Evolutionary conservation across 352 stramenopile species (phyloP).

Genomic region (Lagenidium sp.): DNA sequence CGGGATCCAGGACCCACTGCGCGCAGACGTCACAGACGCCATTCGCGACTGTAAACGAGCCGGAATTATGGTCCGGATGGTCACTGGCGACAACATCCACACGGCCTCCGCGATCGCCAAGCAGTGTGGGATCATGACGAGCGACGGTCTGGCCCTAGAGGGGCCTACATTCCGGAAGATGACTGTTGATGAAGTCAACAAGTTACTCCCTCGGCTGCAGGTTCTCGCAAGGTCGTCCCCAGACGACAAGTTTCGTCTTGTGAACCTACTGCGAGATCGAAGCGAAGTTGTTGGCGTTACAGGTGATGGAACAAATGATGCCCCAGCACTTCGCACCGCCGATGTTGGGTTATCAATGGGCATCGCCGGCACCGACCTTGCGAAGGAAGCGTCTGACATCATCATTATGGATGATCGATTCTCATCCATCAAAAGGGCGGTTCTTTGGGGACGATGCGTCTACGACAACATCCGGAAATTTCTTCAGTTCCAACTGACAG

Average conservation of each 20-base stretch:
- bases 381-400: constrained; percentile 78
- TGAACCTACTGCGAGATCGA: constrained; percentile 75
- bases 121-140: constrained; percentile 94
- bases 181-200: constrained; percentile 39
- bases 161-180: constrained; percentile 90
- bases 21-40: constrained; percentile 89
- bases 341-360: constrained; percentile 79
- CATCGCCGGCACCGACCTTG: constrained; percentile 69
- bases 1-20: constrained; percentile 95
- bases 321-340: constrained; percentile 54
- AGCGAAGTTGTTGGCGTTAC: constrained; percentile 74
- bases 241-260: constrained; percentile 96
- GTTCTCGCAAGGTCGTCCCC: constrained; percentile 93
- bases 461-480: constrained; percentile 86
- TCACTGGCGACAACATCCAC: constrained; percentile 98
- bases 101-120: constrained; percentile 95
- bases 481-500: constrained; percentile 75
- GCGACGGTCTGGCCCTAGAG: constrained; percentile 85
- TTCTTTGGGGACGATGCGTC: constrained; percentile 73
- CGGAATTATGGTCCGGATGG: constrained; percentile 98
- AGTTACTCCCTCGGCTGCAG: constrained; percentile 61
- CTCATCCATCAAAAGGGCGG: constrained; percentile 68
- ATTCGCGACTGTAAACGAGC: constrained; percentile 92
- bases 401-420: constrained; percentile 88
- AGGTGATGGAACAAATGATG: constrained; percentile 77